Conservation (phyloP, 176 grass and related monocot species). For the Melocanna baccifera region DNA sequence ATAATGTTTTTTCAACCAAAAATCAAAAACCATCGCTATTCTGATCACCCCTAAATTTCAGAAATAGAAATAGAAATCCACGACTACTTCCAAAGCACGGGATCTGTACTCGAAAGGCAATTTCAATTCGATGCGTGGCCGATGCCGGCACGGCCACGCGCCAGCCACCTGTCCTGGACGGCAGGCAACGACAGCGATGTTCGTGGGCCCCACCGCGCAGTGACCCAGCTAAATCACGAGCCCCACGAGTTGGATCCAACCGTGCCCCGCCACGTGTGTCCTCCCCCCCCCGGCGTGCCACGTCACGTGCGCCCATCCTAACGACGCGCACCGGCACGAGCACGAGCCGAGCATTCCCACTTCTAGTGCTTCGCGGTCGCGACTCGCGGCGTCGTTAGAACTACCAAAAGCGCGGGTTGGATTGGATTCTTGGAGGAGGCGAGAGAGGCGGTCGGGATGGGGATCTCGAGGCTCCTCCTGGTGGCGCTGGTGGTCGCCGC, state of each 20-base stretch:
- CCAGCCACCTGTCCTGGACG: constrained; percentile 10
- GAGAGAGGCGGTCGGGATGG: constrained; percentile 23
- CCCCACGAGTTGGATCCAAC: not conserved
- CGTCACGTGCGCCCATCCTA: constrained; percentile 10
- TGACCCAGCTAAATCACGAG: not conserved
- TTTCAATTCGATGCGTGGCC: not conserved
- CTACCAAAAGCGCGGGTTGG: constrained; percentile 15
- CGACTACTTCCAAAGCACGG: not conserved
- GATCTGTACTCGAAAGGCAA: not conserved
- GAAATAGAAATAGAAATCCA: not conserved
- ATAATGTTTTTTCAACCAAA: too few species aligned
- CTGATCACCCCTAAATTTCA: too few species aligned
- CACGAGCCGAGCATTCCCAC: not conserved
- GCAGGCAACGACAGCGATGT: not conserved
- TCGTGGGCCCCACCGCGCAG: not conserved
- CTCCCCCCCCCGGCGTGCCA: constrained; percentile 21
- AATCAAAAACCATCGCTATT: too few species aligned
- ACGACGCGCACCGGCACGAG: not conserved
- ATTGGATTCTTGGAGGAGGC: not conserved
- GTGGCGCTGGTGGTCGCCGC: constrained; percentile 38
- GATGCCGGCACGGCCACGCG: not conserved
- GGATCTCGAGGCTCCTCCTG: constrained; percentile 34
- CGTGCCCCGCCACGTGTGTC: not conserved
- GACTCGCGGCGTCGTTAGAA: constrained; percentile 28
- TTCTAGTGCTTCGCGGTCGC: not conserved